Evolutionary conservation across 2,329 filamentous ascomycete genomes (phyloP), one percentile per base, ranked within the genome.

Genomic region (Aschersonia sp.): DNA sequence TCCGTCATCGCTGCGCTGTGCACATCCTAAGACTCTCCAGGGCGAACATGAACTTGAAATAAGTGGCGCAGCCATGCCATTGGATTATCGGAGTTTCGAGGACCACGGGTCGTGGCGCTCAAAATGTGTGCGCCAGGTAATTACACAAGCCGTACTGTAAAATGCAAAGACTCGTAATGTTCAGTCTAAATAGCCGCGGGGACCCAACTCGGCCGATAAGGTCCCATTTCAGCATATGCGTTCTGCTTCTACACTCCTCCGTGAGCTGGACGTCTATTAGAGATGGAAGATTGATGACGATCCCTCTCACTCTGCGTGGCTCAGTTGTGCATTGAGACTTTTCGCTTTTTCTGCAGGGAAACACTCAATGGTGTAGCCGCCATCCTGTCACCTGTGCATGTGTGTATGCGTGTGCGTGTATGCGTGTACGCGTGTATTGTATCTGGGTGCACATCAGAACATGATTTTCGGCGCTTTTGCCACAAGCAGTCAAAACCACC

Each of bases 171-270:
- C 22, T 22, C 33, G 33, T 37, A 2, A 37, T 12, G 33, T 37
- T 37, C 33, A 8, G 22, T 2, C 33, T 37, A 8, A 2, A 2
- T 12, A 7, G 7, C 12, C 33, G 7, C 33, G 7, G 7, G 33
- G 2, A 7, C 33, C 33, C 7, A 8, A 8, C 12, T 37, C 33
- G 7, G 42, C 37, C 31, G 22, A 6, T n/a, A 22, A 43, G 37
- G 40, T 49, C 60, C 68, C 68, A 73, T 72, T 68, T 68, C 62
- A 73, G 71, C 71, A 73, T 74, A 73, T 73, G 59, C 70, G 68
- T 70, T 71, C 68, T 64, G 62, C 63, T 57, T 60, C 60, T 62
- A 57, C 55, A 56, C 66, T 70, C 64, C 60, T 63, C 70, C 69
- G 59, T 73, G 71, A 68, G 68, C 68, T 64, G 68, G 68, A 70